Percentiles rank a stretch among this genome's conserved stretches.
phyloP scores from a whole-genome alignment of 2,329 filamentous ascomycete species.

The Colletotrichum magnum region DNA sequence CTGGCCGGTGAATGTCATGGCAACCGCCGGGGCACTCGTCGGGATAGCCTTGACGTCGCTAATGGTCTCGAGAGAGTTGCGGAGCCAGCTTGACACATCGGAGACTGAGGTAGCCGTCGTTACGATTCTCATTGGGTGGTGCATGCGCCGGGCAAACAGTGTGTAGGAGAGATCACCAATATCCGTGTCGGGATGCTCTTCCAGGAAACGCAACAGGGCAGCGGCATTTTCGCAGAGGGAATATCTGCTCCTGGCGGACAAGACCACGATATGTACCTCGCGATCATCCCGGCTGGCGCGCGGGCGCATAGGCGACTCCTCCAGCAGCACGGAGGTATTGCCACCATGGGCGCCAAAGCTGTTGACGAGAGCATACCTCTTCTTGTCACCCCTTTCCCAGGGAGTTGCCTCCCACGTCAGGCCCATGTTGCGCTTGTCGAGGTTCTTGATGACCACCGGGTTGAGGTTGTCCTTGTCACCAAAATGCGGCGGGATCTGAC shows the following conservation, averaged over 20 bases:
- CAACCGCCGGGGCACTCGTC: slow-evolving; percentile 45
- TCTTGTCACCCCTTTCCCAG: slow-evolving; percentile 61
- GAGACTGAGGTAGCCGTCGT: not conserved
- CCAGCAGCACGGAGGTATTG: slow-evolving; percentile 76
- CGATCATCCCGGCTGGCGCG: slow-evolving; percentile 54
- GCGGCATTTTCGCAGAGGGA: slow-evolving; percentile 72
- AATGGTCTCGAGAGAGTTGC: not conserved
- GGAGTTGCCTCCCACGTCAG: slow-evolving; percentile 65
- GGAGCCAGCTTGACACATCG: not conserved
- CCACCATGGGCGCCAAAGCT: slow-evolving; percentile 70
- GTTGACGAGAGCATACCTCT: slow-evolving; percentile 47
- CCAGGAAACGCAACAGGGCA: slow-evolving; percentile 67
- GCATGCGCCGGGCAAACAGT: slow-evolving; percentile 74
- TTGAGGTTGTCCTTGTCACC: slow-evolving; percentile 73
- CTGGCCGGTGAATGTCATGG: slow-evolving; percentile 70
- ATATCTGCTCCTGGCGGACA: slow-evolving; percentile 67
- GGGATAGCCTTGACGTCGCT: not conserved
- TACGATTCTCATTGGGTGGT: slow-evolving; percentile 49
- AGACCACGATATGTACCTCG: slow-evolving; percentile 49
- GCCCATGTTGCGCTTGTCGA: slow-evolving; percentile 67
- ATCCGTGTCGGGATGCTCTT: slow-evolving; percentile 56
- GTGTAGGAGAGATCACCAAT: slow-evolving; percentile 75
- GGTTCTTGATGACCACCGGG: slow-evolving; percentile 67
- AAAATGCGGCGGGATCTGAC: slow-evolving; percentile 59
- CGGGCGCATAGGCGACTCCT: slow-evolving; percentile 58